Evolutionary conservation across 148 eudicot species (phyloP).

Genomic region (Mesembryanthemum crystallinum): DNA sequence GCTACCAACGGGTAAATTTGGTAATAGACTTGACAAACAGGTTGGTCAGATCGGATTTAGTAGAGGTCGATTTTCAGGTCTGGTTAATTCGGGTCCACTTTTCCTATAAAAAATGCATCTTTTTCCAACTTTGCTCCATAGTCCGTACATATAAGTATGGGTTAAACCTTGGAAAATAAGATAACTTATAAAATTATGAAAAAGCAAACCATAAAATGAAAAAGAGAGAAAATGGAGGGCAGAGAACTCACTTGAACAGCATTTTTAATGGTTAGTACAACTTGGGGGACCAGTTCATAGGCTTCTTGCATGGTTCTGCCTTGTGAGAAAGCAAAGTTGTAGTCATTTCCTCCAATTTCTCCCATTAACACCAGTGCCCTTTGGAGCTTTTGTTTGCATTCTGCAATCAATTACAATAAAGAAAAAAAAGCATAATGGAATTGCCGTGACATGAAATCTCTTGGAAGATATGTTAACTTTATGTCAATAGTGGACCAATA

Average conservation of each 20-base stretch:
- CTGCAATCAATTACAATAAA: constrained; percentile 7
- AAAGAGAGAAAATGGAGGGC: too few species aligned
- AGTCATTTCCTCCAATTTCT: constrained; percentile 38
- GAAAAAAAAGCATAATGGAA: not conserved
- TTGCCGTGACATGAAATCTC: not conserved
- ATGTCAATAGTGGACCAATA: not conserved
- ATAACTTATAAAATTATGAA: too few species aligned
- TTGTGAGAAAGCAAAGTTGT: constrained; percentile 35
- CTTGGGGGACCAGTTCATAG: constrained; percentile 28
- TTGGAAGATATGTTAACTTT: not conserved
- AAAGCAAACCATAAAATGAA: too few species aligned
- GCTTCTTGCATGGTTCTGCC: constrained; percentile 31
- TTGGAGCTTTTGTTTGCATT: constrained; percentile 19
- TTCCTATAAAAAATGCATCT: too few species aligned
- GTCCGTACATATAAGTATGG: too few species aligned
- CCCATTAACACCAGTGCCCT: constrained; percentile 30
- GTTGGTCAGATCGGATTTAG: too few species aligned
- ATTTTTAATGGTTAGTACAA: constrained; percentile 28
- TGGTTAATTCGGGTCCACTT: too few species aligned
- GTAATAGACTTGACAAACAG: too few species aligned
- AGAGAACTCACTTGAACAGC: constrained; percentile 21
- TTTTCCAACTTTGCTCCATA: too few species aligned
- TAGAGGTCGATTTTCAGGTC: too few species aligned
- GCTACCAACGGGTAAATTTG: too few species aligned
- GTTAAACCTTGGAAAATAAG: too few species aligned